phyloP scores from a whole-genome alignment of 2,329 filamentous ascomycete species.

The Westerdykella aurantiaca region DNA sequence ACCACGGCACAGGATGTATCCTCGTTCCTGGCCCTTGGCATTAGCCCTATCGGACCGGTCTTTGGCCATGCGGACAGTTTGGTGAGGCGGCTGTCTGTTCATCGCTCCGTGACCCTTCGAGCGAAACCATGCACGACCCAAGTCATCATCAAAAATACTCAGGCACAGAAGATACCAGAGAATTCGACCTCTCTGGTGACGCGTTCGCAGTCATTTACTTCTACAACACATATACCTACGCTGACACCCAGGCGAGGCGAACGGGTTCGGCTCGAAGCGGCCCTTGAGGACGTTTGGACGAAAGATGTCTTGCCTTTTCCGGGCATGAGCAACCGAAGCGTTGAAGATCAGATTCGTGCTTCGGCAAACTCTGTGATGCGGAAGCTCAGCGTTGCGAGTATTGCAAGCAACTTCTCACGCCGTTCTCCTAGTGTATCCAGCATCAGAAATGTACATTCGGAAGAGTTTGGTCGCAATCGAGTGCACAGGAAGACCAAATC shows the following conservation, averaged over 20 bases:
- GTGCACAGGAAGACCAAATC: slow-evolving; percentile 23
- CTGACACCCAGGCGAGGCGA: slow-evolving; percentile 70
- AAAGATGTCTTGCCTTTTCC: slow-evolving; percentile 74
- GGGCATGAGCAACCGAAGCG: slow-evolving; percentile 64
- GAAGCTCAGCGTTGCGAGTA: slow-evolving; percentile 77
- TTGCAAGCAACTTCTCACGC: slow-evolving; percentile 69
- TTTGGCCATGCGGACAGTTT: slow-evolving; percentile 65
- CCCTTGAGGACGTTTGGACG: slow-evolving; percentile 77
- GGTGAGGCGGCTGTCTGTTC: slow-evolving; percentile 68
- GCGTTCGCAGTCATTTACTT: slow-evolving; percentile 73
- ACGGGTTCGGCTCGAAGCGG: slow-evolving; percentile 67
- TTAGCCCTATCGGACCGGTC: slow-evolving; percentile 68
- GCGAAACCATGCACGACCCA: slow-evolving; percentile 63
- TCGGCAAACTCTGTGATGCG: slow-evolving; percentile 85
- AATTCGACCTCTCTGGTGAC: slow-evolving; percentile 53
- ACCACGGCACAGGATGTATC: slow-evolving; percentile 49
- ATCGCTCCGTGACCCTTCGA: slow-evolving; percentile 68
- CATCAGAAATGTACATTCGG: slow-evolving; percentile 33
- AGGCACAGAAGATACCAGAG: slow-evolving; percentile 55
- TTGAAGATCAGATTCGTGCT: slow-evolving; percentile 66
- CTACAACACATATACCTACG: slow-evolving; percentile 60
- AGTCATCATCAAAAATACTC: slow-evolving; percentile 82
- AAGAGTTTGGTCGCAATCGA: slow-evolving; percentile 29
- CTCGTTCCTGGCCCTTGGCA: slow-evolving; percentile 61
- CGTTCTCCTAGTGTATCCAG: slow-evolving; percentile 57